Evolutionary conservation across 805 yeast species (phyloP).

Genomic region (Ogataea allantospora): DNA sequence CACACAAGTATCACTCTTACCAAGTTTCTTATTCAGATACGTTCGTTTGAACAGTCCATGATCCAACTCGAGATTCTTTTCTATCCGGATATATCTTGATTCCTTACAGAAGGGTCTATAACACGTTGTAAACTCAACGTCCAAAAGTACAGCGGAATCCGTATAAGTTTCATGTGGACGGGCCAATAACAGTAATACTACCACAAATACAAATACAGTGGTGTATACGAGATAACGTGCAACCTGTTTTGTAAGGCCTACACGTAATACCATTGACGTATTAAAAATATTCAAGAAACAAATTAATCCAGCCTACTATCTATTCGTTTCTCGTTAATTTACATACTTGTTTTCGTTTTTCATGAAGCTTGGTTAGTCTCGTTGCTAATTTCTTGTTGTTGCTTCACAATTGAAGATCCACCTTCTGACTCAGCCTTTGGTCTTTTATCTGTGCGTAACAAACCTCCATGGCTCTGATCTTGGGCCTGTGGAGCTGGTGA

Average conservation of each 20-base stretch:
- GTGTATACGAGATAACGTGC: slow-evolving; percentile 5
- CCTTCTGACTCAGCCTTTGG: slow-evolving; percentile 1
- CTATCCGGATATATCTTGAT: slow-evolving; percentile 10
- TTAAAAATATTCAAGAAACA: not conserved
- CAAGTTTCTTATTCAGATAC: slow-evolving; percentile 18
- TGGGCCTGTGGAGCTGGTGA: not conserved
- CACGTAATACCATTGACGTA: slow-evolving; percentile 4
- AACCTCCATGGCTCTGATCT: slow-evolving; percentile 3
- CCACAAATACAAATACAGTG: slow-evolving; percentile 1
- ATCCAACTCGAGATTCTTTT: slow-evolving; percentile 24
- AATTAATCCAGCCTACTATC: not conserved
- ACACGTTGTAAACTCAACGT: slow-evolving; percentile 17
- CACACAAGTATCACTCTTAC: slow-evolving; percentile 16
- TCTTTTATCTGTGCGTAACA: slow-evolving; percentile 9
- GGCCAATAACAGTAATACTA: not conserved
- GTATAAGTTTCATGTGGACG: not conserved
- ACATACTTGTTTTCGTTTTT: too few species aligned
- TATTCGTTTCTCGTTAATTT: not conserved
- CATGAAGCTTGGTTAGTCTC: too few species aligned
- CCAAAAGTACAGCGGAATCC: slow-evolving; percentile 14
- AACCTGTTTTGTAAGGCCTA: slow-evolving; percentile 17
- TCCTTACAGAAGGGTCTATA: slow-evolving; percentile 10
- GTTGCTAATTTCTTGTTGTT: too few species aligned
- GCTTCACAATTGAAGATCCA: not conserved
- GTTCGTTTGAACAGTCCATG: slow-evolving; percentile 11